Conservation (phyloP, 78 protist species). For the Isochrysis galbana region DNA sequence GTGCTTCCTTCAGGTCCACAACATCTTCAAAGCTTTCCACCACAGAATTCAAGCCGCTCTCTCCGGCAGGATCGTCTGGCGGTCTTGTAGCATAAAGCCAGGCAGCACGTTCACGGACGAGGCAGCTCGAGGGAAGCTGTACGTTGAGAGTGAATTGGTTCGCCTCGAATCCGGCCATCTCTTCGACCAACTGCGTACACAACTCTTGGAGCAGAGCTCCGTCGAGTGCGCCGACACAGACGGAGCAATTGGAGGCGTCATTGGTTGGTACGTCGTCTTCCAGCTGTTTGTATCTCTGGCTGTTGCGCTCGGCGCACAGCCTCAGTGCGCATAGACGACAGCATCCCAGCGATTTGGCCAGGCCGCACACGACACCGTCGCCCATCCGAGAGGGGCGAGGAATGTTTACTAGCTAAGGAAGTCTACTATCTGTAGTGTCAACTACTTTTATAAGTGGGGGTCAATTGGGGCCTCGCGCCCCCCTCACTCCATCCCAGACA, state of each 20-base stretch:
- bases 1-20: background rate
- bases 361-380: too few relatives aligned
- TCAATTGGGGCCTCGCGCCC: too few relatives aligned
- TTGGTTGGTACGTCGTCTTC: background rate
- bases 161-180: background rate
- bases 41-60: background rate
- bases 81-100: background rate
- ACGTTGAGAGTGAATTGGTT: background rate
- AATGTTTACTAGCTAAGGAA: too few relatives aligned
- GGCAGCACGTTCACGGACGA: background rate
- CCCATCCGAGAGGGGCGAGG: too few relatives aligned
- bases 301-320: background rate
- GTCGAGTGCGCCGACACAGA: background rate
- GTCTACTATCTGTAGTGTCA: too few relatives aligned
- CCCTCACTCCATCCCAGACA: too few relatives aligned
- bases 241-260: background rate
- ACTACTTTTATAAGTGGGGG: too few relatives aligned
- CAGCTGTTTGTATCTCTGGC: background rate
- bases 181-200: background rate
- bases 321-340: background rate
- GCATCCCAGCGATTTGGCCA: too few relatives aligned
- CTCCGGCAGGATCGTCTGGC: background rate
- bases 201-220: background rate
- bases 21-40: background rate
- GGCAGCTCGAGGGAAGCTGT: background rate